A percentile compares a stretch with the other conserved stretches of the same genome.
Conservation (phyloP, 345 rosid genomes). For the Nephelium lappaceum region DNA sequence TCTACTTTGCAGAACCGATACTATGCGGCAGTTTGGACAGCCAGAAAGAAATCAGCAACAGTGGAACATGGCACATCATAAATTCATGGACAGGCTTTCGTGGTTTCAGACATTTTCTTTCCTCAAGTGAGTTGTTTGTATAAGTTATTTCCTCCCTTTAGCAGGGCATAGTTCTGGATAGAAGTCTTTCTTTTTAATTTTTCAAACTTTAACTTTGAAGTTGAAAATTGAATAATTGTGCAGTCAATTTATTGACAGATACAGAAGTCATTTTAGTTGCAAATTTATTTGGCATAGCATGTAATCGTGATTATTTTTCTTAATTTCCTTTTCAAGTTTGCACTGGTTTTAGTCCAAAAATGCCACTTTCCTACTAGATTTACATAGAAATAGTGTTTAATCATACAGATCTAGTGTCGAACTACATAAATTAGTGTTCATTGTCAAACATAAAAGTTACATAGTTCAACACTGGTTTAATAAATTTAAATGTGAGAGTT, state of each 20-base stretch:
- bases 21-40: conserved; percentile 81
- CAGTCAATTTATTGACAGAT: not conserved
- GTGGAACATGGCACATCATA: conserved; percentile 8
- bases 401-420: no score
- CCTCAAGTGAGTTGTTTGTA: not conserved
- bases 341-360: not conserved
- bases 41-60: conserved; percentile 57
- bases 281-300: not conserved
- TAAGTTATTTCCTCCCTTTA: not conserved
- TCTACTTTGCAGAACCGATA: conserved; percentile 67
- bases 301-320: not conserved
- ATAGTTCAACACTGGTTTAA: not conserved
- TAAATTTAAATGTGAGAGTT: not conserved
- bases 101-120: not conserved
- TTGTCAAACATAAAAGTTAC: not conserved
- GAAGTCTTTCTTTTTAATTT: not conserved
- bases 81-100: not conserved
- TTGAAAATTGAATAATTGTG: not conserved
- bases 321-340: not conserved
- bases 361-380: not conserved
- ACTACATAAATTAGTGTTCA: no score
- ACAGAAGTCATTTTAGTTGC: not conserved
- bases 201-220: not conserved
- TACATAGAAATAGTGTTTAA: not conserved
- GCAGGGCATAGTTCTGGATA: not conserved